Percentiles rank a stretch among this genome's conserved stretches.
These are phyloP conservation scores for Chlorophyllum brunneum DNA, from an alignment of 768 basidiomycete species.

Conservation along the genomic window DNA sequence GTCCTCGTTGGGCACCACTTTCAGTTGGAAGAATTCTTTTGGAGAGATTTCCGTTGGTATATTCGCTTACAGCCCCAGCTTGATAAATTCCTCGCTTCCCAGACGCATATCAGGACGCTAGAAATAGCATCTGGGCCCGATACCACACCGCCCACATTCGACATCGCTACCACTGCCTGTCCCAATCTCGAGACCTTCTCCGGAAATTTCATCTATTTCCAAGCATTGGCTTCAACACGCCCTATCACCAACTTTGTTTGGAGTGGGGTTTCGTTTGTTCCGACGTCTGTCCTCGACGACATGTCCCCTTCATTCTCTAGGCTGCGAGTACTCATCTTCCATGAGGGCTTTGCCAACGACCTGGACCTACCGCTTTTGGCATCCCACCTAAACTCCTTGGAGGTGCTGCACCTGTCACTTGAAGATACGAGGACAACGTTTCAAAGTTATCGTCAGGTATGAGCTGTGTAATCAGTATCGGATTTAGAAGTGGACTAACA, in stretches of 20 bases:
- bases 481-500: neutral
- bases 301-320: neutral
- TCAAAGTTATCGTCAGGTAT: slow-evolving; percentile 6
- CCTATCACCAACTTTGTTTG: neutral
- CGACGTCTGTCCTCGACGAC: neutral
- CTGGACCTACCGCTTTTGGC: neutral
- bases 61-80: neutral
- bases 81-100: neutral
- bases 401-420: slow-evolving; percentile 6
- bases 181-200: slow-evolving; percentile 5
- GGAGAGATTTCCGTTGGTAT: slow-evolving; percentile 12
- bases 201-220: neutral
- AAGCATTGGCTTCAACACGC: neutral
- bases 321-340: slow-evolving; percentile 4
- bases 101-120: neutral
- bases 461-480: neutral
- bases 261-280: neutral
- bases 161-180: slow-evolving; percentile 1
- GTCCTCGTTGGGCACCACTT: neutral
- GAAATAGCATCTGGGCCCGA: slow-evolving; percentile 1
- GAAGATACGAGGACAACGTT: slow-evolving; percentile 7
- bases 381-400: slow-evolving; percentile 3
- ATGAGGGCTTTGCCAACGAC: slow-evolving; percentile 5
- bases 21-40: neutral
- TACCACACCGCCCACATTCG: neutral